A percentile compares a stretch with the other conserved stretches of the same genome.
Conservation (phyloP, 2,329 filamentous ascomycete genomes). For the Cyphellophora europaea region DNA sequence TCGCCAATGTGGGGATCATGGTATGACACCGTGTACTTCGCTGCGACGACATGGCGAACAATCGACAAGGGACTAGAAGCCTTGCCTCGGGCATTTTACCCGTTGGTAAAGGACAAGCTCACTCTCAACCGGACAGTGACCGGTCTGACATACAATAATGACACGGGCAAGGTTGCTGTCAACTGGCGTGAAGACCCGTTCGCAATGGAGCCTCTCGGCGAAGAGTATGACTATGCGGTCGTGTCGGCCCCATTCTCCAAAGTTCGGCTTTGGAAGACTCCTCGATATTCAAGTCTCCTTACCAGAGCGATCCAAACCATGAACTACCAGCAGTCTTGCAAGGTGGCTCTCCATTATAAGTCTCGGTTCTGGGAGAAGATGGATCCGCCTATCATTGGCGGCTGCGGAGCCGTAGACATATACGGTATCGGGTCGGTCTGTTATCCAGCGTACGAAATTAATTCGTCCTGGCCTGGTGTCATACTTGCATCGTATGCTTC, state of each 20-base stretch:
- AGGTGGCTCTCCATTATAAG: constrained; percentile 58
- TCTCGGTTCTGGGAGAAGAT: constrained; percentile 54
- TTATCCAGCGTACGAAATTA: constrained; percentile 60
- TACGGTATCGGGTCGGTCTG: constrained; percentile 53
- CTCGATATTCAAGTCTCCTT: constrained; percentile 42
- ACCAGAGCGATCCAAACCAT: constrained; percentile 38
- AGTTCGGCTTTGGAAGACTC: constrained; percentile 53
- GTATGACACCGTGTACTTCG: constrained; percentile 52
- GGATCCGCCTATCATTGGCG: constrained; percentile 50
- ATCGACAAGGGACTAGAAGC: constrained; percentile 53
- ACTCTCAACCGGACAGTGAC: constrained; percentile 50
- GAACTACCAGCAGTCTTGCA: constrained; percentile 43
- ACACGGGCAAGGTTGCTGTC: constrained; percentile 46
- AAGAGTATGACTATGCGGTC: constrained; percentile 58
- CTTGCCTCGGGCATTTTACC: constrained; percentile 53
- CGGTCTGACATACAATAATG: constrained; percentile 44
- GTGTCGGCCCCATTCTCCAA: constrained; percentile 56
- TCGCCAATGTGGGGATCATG: constrained; percentile 36
- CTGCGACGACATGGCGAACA: constrained; percentile 51
- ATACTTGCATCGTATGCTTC: constrained; percentile 50
- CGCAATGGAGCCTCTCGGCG: constrained; percentile 32
- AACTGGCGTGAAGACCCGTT: constrained; percentile 40
- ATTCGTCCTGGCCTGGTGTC: constrained; percentile 52
- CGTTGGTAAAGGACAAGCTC: constrained; percentile 49
- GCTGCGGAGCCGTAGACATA: constrained; percentile 51